These are phyloP conservation scores for Boletus pseudo-olivaceus DNA, from an alignment of 768 basidiomycete genomes.

Conservation along the genomic window DNA sequence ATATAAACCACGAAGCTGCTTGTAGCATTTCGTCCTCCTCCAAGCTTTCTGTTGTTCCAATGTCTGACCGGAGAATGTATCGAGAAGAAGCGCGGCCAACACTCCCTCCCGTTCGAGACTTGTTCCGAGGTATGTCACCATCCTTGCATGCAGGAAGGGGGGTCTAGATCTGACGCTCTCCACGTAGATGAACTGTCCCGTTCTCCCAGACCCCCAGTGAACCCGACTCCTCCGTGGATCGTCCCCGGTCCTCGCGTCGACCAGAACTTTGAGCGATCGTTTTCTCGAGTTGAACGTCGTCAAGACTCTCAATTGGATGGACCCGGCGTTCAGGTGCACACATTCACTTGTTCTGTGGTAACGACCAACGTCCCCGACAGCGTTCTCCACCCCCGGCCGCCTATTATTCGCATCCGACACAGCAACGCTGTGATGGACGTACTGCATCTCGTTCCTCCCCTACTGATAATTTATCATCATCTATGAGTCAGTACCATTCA, in stretches of 20 bases:
- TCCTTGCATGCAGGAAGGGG: not conserved
- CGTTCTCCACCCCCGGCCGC: slow-evolving; percentile 18
- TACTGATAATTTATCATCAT: slow-evolving; percentile 24
- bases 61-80: slow-evolving; percentile 26
- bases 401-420: slow-evolving; percentile 22
- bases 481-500: slow-evolving; percentile 21
- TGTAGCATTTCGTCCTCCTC: slow-evolving; percentile 6
- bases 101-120: slow-evolving; percentile 67
- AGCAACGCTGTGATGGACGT: slow-evolving; percentile 28
- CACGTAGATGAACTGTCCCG: slow-evolving; percentile 47
- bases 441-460: slow-evolving; percentile 12
- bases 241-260: slow-evolving; percentile 40
- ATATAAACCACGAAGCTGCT: slow-evolving; percentile 21
- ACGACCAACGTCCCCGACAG: slow-evolving; percentile 14
- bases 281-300: slow-evolving; percentile 23
- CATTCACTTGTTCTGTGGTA: not conserved
- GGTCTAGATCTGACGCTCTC: not conserved
- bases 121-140: slow-evolving; percentile 53
- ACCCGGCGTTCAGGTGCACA: slow-evolving; percentile 31
- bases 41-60: slow-evolving; percentile 20
- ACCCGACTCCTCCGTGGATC: slow-evolving; percentile 41
- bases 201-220: slow-evolving; percentile 36
- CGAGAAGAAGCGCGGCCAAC: slow-evolving; percentile 45
- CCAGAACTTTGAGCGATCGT: slow-evolving; percentile 23
- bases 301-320: slow-evolving; percentile 24